Evolutionary conservation across 768 basidiomycete species (phyloP), one percentile per base, ranked within the genome.

Genomic region (Favolaschia claudopus): DNA sequence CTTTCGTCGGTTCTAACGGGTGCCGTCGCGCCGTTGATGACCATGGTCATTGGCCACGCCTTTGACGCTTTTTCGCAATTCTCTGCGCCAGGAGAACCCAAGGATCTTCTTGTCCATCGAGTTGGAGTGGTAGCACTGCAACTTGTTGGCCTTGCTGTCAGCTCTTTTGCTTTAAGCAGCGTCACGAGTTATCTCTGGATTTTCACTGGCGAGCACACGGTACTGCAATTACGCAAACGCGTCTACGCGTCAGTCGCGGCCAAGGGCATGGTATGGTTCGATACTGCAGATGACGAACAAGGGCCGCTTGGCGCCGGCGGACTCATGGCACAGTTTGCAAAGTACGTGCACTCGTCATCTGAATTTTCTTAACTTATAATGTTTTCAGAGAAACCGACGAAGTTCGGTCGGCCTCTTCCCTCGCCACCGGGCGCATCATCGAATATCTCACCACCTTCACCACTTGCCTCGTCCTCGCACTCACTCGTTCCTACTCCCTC

Each of bases 201-300:
- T 43, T 86, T 88, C 78, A 85, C 89, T 6, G 95, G 93, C 4
- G 96, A 98, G 72, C 78, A 85, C 55, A 92, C 93, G 62, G 86
- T 88, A 7, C 76, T 87, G 64, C 80, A 82, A 8, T 74, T 97
- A 19, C 77, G 95, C 59, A 79, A 81, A 66, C 76, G 77, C 44
- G 89, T 96, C 7, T 96, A 92, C 69, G 67, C 71, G 4, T 83
- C 87, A 2, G 85, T 97, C 25, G 82, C 85, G 15, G 69, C 68
- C 22, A 89, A 89, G 67, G 87, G 89, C 20, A 89, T 96, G 85
- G 80, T 82, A n/a, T 97, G 96, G 95, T 97, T 94, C 70, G 95
- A 97, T 74, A 73, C 84, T 36, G 88, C 67, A 71, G 71, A 77
- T 39, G 74, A 73, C 40, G 78, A 81, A 31, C 75, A 81, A 37